A percentile compares a stretch with the other conserved stretches of the same genome.
Conservation (phyloP, 305 asterid species). For the Caryopteris hybrid region DNA sequence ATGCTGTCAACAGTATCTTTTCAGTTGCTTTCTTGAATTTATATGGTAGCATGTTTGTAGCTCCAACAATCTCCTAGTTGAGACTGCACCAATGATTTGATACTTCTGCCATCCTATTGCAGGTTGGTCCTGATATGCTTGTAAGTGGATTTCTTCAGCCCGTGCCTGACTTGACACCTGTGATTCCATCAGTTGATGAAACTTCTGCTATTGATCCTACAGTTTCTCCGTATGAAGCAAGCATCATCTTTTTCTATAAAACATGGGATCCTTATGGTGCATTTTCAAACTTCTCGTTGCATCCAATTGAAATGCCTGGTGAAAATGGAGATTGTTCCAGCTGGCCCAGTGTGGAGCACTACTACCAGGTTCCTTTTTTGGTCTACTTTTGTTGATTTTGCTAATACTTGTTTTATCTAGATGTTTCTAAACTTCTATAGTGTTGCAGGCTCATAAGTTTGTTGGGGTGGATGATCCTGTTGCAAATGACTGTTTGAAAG, state of each 20-base stretch:
- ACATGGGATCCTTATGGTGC: slow-evolving; percentile 98
- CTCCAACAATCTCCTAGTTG: background rate
- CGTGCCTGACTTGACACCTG: slow-evolving; percentile 87
- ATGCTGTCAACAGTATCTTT: background rate
- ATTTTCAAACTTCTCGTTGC: slow-evolving; percentile 89
- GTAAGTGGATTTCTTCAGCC: slow-evolving; percentile 96
- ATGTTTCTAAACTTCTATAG: background rate
- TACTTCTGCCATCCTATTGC: slow-evolving; percentile 15
- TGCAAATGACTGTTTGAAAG: slow-evolving; percentile 52
- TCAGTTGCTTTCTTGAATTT: background rate
- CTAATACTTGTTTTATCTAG: background rate
- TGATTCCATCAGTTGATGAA: slow-evolving; percentile 80
- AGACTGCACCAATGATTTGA: background rate
- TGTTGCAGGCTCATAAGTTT: slow-evolving; percentile 76
- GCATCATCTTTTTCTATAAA: slow-evolving; percentile 83
- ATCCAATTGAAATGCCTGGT: slow-evolving; percentile 69
- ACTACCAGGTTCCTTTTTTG: slow-evolving; percentile 70
- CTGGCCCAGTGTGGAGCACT: slow-evolving; percentile 97
- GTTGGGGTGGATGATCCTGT: slow-evolving; percentile 56
- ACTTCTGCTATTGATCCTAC: slow-evolving; percentile 78
- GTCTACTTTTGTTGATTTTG: slow-evolving; percentile 1
- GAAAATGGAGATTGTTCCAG: slow-evolving; percentile 52
- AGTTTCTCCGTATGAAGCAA: slow-evolving; percentile 87
- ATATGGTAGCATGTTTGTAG: background rate
- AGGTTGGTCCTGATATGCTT: slow-evolving; percentile 98